Base-by-base conservation (phyloP, 208 protist genomes). In the Wallacemonas sp. region DNA sequence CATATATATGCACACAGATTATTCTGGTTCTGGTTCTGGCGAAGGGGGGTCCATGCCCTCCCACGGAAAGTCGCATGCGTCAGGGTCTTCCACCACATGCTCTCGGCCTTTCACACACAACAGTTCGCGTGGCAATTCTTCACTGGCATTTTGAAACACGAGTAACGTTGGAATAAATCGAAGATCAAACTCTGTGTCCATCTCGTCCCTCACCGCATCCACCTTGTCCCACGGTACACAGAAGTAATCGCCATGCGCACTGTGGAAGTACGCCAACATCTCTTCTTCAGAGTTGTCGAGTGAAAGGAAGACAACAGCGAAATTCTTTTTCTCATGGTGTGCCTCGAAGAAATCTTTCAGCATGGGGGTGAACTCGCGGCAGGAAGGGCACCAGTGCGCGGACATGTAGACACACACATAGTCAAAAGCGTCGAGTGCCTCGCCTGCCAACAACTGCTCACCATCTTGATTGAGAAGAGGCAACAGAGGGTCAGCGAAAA, bases 351-450 rank as follows among this genome's bases (percentile, higher is more conserved):
- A 80, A 33, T 72, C 61, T 28, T 58, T 69, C 5, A 95, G 74
- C 14, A 54, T 36, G 11, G 84, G 80, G 1, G 86, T 95, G 74
- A 93, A 93, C 36, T 33, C 58, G 31, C 78, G 70, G 77, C 86
- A 93, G 3, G 90, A 82, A 12, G 86, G 86, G 69, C 90, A 95
- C 90, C 90, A 93, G 54, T 85, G 82, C 31, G 90, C 90, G 14
- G 74, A 83, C 65, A 92, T 89, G 80, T 95, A 95, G 44, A 84
- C 72, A 12, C 81, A 70, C 0, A 84, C 72, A 26, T 58, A 72
- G 42, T 26, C 24, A 19, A 33, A 33, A 17, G 26, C 46, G 5
- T 4, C 1, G 61, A 54, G 46, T 17, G 46, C 46, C 4, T 58
- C 30, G 42, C 27, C 62, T 54, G 24, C 58, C 47, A 38, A 70